These are phyloP conservation scores for Aspergillus hancockii DNA, from an alignment of 495 filamentous ascomycete genomes.

Conservation along the genomic window DNA sequence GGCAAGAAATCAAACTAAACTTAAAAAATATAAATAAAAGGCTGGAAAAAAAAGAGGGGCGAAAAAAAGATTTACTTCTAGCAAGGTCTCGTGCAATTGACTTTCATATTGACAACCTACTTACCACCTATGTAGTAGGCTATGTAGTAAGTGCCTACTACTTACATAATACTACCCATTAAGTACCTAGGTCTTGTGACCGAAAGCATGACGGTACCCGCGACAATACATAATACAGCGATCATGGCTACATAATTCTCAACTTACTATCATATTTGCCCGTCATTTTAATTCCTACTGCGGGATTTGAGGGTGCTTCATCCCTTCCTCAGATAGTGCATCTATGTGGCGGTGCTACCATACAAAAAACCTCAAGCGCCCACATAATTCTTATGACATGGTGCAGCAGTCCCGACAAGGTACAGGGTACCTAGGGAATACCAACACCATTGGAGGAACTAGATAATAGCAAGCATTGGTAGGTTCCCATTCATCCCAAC, in stretches of 20 bases:
- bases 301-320: too few relatives aligned
- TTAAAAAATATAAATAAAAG: not conserved
- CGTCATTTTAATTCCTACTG: too few relatives aligned
- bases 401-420: not conserved
- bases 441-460: not conserved
- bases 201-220: not conserved
- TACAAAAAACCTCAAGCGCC: too few relatives aligned
- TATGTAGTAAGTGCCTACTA: too few relatives aligned
- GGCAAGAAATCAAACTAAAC: too few relatives aligned
- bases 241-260: not conserved
- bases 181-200: not conserved
- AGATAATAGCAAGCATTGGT: conserved; percentile 2
- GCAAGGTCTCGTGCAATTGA: not conserved
- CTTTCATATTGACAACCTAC: not conserved
- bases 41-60: too few relatives aligned
- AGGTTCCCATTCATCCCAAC: not conserved
- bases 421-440: not conserved
- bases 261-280: not conserved
- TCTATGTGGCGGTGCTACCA: too few relatives aligned
- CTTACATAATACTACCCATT: not conserved
- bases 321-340: too few relatives aligned
- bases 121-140: not conserved
- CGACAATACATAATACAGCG: not conserved
- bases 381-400: too few relatives aligned
- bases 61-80: not conserved